Evolutionary conservation across 371 early-diverging fungal species (phyloP), one percentile per base, ranked within the genome.

Genomic region (Mortierella sp.): DNA sequence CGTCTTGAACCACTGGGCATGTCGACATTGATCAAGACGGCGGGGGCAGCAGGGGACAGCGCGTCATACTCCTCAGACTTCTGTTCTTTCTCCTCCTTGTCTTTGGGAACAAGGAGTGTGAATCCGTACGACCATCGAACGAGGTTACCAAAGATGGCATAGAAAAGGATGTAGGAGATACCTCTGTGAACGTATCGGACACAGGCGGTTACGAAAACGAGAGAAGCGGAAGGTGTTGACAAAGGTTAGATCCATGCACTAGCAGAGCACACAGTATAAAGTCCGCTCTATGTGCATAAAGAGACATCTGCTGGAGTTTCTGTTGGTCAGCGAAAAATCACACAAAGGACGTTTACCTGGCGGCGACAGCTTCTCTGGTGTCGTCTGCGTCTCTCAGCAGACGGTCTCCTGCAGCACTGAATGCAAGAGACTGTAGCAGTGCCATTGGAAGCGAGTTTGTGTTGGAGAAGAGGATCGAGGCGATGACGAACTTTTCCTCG

Each of bases 51-150:
- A 50, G 48, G 50, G 44, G 64, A 73, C 24, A 53, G 11, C 39
- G 26, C 61, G 22, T 37, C 10, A 39, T 61, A 50, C 64, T 55
- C 39, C 13, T 66, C 67, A n/a, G 70, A 70, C 14, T 74, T 77
- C 34, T 73, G 76, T 26, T 70, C 67, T 29, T 76, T 71, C 19
- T 58, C 37, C 45, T 55, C 68, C 50, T 72, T 63, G 29, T 74
- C 77, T 70, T 79, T 63, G n/a, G 83, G 83, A 1, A 83, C 86
- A 70, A 95, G 77, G 7, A 95, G 79, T 6, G 86, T 86, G 55
- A 92, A 91, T 58, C 95, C 95, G 80, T 93, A 94, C 26, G 93
- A 93, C 94, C 94, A 95, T 40, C 94, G 88, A 52, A 94, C 66
- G 7, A 95, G 83, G 70, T 95, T 95, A 68, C 92, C 90, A 78